phyloP scores from a whole-genome alignment of 1,284 basidiomycete species.

The Malassezia cuniculi region DNA sequence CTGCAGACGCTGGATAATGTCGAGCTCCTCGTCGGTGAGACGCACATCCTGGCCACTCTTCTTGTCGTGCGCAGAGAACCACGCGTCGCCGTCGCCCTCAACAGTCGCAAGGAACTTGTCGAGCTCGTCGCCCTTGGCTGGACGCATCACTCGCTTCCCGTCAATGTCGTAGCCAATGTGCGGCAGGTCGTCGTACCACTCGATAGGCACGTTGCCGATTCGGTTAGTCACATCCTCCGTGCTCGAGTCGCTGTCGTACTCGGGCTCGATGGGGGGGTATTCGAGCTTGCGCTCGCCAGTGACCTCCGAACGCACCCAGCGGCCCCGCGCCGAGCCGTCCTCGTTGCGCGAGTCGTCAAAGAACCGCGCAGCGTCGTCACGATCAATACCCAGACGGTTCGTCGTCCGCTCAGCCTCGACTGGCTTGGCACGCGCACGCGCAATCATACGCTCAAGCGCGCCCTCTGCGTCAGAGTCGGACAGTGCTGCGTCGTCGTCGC shows the following conservation, averaged over 20 bases:
- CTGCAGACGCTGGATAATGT: slow-evolving; percentile 82
- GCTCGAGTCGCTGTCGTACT: slow-evolving; percentile 90
- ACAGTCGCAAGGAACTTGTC: slow-evolving; percentile 92
- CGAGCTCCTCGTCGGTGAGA: slow-evolving; percentile 78
- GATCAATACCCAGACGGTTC: slow-evolving; percentile 39
- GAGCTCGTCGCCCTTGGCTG: slow-evolving; percentile 87
- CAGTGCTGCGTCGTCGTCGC: slow-evolving; percentile 14
- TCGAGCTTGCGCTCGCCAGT: slow-evolving; percentile 78
- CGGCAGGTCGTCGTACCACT: slow-evolving; percentile 99
- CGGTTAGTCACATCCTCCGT: slow-evolving; percentile 91
- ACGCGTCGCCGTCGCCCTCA: slow-evolving; percentile 70
- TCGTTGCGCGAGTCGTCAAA: slow-evolving; percentile 52
- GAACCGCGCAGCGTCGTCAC: slow-evolving; percentile 50
- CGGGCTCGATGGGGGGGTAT: slow-evolving; percentile 82
- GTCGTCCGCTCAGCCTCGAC: slow-evolving; percentile 35
- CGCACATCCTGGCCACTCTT: slow-evolving; percentile 72
- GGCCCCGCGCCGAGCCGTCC: slow-evolving; percentile 44
- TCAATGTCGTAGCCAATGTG: slow-evolving; percentile 95
- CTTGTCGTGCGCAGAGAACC: slow-evolving; percentile 90
- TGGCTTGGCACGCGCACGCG: slow-evolving; percentile 45
- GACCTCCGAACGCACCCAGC: slow-evolving; percentile 57
- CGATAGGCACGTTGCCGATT: slow-evolving; percentile 84
- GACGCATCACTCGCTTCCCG: slow-evolving; percentile 83
- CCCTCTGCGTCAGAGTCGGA: slow-evolving; percentile 19
- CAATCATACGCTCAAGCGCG: slow-evolving; percentile 35